Percentiles rank a stretch among this genome's conserved stretches.
Conservation (phyloP, 768 basidiomycete species). For the Calocybe gangraenosa region DNA sequence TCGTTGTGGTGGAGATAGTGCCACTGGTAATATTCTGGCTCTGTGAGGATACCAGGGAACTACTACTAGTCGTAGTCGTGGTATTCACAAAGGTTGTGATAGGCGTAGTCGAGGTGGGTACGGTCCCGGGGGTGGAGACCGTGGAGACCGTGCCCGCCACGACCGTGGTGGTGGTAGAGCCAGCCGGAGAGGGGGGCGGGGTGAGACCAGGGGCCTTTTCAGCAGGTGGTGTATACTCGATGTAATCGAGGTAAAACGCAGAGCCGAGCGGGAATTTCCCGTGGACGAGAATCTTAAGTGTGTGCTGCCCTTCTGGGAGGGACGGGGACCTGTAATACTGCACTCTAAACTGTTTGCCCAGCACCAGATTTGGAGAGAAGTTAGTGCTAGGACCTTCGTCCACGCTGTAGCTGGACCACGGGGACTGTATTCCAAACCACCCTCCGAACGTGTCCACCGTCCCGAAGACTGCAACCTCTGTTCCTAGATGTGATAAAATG, state of each 20-base stretch:
- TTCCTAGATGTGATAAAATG: constrained; percentile 1
- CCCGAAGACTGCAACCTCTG: constrained; percentile 13
- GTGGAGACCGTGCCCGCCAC: too few species aligned
- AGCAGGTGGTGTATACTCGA: background rate
- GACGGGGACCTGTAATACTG: constrained; percentile 13
- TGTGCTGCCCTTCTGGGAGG: constrained; percentile 16
- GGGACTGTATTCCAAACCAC: background rate
- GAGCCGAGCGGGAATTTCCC: constrained; percentile 2
- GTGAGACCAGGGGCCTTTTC: too few species aligned
- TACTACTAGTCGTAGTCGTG: too few species aligned
- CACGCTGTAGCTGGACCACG: constrained; percentile 8
- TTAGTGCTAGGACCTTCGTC: constrained; percentile 3
- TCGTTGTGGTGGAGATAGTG: too few species aligned
- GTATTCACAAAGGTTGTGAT: too few species aligned
- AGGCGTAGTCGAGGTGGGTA: too few species aligned
- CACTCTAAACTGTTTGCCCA: constrained; percentile 8
- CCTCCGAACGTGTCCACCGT: constrained; percentile 3
- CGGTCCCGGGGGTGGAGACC: too few species aligned
- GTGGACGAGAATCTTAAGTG: constrained; percentile 15
- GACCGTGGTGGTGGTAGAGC: too few species aligned
- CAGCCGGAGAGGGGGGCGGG: too few species aligned
- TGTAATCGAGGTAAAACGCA: constrained; percentile 12
- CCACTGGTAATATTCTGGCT: too few species aligned
- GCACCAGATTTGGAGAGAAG: background rate
- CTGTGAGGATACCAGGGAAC: too few species aligned